Evolutionary conservation across 192 early-diverging fungal genomes (phyloP), one percentile per base, ranked within the genome.

Genomic region (Linnemannia zychae): DNA sequence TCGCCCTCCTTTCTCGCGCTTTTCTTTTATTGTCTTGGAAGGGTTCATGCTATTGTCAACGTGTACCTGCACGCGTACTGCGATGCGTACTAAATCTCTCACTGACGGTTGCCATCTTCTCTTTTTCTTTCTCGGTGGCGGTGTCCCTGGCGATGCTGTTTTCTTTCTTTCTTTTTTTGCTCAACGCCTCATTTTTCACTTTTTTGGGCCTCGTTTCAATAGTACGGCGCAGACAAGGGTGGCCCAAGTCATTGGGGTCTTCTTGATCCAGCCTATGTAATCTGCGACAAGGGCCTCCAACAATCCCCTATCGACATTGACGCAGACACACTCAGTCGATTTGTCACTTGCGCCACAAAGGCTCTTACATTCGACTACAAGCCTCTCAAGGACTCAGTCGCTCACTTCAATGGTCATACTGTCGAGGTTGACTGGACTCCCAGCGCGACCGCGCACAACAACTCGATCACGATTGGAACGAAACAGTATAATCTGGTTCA

Each of bases 231-330:
- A 49, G 60, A 40, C 22, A 31, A 36, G 28, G n/a, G 5, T 12
- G 80, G 80, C 11, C 80, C 77, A 71, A 78, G 70, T 36, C 69
- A 81, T 63, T 87, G 86, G 87, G 71, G 87, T n/a, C 17, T 78
- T 0, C 40, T 88, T 4, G 38, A 52, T 63, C 47, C 86, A 11
- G 24, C 34, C 57, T 86, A 67, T 50, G 53, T 38, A 4, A 18
- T 33, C 18, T 90, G 89, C 81, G 22, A 38, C 46, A 71, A 28
- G 0, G 89, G 89, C 11, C 80, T 68, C 6, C 67, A 68, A 31
- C 91, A 92, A 74, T 92, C 91, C 7, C 91, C 91, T 22, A 87
- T 92, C 22, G 75, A 92, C 70, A 81, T 75, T 36, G 44, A 75
- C 57, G n/a, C 44, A 17, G 46, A 74, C 20, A 65, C 46, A 18